Evolutionary conservation across 495 filamentous ascomycete genomes (phyloP), one percentile per base, ranked within the genome.

Genomic region (Glarea lozoyensis): DNA sequence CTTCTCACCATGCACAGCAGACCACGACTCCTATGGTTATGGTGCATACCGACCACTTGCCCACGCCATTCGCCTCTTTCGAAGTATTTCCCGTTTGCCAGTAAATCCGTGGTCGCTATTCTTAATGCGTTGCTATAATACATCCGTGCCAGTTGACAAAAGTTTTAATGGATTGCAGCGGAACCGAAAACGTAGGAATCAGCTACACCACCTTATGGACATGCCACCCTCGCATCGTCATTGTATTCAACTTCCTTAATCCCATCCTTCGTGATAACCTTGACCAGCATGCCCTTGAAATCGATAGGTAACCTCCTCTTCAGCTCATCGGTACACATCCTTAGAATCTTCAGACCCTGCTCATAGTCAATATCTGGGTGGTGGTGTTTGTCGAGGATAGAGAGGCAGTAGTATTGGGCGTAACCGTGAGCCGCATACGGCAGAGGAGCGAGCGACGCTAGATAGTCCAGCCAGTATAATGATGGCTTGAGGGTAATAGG

Each of bases 381-480:
- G 59, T 98, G 92, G 54, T 97, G 92, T 67, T 98, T 98, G 67
- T 98, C 92, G 15, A 98, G 77, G 48, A 94, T 89, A 2, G 87
- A 93, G 32, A 97, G 72, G 62, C 88, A 94, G 72, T 94, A 94
- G 67, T 94, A 94, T 69, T 98, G 92, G 24, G 92, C 93, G 65
- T 98, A 98, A 44, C 92, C 92, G 54, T 98, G 92, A 34, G 93
- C 92, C 19, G 92, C 93, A 61, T 98, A 98, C 49, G 92, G 92
- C 22, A 97, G 69, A 11, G 78, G 70, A 2, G 89, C 92, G 58
- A 87, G 66, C 29, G 88, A 80, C 39, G 92, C 92, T 59, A 98
- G 76, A 61, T 97, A 96, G 63, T 98, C 92, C 46, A 95, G 73
- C 92, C 92, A 98, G 77, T 90, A 95, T 44, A 98, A 68, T 57